Base-by-base conservation (phyloP, 345 rosid genomes). In the Atalantia buxifolia region DNA sequence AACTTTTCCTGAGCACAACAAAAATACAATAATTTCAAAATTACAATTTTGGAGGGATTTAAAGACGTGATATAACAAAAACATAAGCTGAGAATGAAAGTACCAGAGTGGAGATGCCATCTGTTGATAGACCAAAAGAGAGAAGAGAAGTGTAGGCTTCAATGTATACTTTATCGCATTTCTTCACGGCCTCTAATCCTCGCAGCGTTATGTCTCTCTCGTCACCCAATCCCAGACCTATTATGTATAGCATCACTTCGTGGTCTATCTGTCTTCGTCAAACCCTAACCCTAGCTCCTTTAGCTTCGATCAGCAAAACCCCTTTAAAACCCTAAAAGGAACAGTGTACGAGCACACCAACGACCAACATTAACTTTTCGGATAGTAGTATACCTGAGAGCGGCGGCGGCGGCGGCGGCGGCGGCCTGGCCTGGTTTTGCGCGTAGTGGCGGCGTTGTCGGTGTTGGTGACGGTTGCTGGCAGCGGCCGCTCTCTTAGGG, bases 101-200 rank as follows among this genome's bases (percentile, higher is more conserved):
- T 79, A 93, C 97, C 83, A 93, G 85, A 84, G 84, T 81, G 75
- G 95, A 88, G 59, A 95, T 84, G 21, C 98, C 99, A 66, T 86
- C 78, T 7, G 90, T 10, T 68, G 99, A 90, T 82, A 93, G 88
- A 76, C 98, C 97, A 25, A 93, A 95, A 60, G 94, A 93, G 81
- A 93, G 90, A 78, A 95, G 94, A 73, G 98, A 93, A 77, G 98
- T 95, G 82, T 95, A 95, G 69, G 97, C 97, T 88, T 95, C 98
- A 79, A 93, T 90, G 86, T 89, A 95, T 35, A 93, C 88, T 78
- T 91, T 92, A 79, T 90, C 92, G 62, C 92, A 95, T 78, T 83
- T 93, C 70, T 86, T 85, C 57, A 93, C 91, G 0, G 97, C 95
- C 24, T 95, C 98, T 22, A 93, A 78, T 45, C 98, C 98, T 86